Evolutionary conservation across 2,329 filamentous ascomycete species (phyloP), one percentile per base, ranked within the genome.

Genomic region (Colletotrichum lindemuthianum): DNA sequence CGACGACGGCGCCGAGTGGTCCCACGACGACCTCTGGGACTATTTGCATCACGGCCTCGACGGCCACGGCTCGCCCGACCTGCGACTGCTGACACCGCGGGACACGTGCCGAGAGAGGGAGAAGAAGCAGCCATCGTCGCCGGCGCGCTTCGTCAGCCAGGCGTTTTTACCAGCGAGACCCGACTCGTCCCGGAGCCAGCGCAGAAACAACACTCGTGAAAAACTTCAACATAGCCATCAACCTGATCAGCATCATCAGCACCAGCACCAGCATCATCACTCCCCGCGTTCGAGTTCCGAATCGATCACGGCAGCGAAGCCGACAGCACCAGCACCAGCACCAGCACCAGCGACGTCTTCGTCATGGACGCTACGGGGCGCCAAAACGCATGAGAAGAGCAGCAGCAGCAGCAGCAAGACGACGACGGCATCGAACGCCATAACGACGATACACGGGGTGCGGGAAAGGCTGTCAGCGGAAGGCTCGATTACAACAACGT

Each of bases 21-120:
- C 50, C 13, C 57, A 54, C 50, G 61, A 45, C 12, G 61, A 45
- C 12, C 61, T 65, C 37, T 65, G 57, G 61, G 32, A 65, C 61
- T 65, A 65, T 47, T 45, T 65, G 56, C 61, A 65, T 32, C 57
- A 65, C 41, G 61, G 57, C n/a, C 45, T 65, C 57, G 61, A 65
- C 57, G 61, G 61, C 49, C 47, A 65, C 57, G 60, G 61, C 57
- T 56, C 51, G 24, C 57, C 57, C 37, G 61, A 65, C 13, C 45
- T 65, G 45, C 50, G 58, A 32, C 44, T 50, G 39, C 44, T 52
- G 39, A 13, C 12, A 16, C 36, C 49, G 54, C 16, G 40, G 13
- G 15, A 49, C 41, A 24, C 24, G 24, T 24, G 24, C 24, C 24
- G 9, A 55, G n/a, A 8, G 13, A 33, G 12, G 15, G 40, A 43